These are phyloP conservation scores for Botrytis sinoallii DNA, from an alignment of 2,329 filamentous ascomycete genomes.

Conservation along the genomic window DNA sequence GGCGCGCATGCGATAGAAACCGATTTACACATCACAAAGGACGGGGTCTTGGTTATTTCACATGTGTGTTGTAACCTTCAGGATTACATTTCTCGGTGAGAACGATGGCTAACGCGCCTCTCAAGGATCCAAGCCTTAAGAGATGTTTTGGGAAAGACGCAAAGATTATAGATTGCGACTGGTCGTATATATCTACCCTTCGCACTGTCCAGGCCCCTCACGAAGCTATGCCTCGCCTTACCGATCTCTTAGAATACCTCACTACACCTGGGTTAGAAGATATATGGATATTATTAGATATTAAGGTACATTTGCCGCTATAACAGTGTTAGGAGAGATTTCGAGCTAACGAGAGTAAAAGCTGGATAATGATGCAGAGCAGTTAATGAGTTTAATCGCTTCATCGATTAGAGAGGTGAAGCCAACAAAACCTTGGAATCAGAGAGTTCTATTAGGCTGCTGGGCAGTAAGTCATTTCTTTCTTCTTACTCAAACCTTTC, in stretches of 20 bases:
- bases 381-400: slow-evolving; percentile 68
- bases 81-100: slow-evolving; percentile 1
- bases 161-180: slow-evolving; percentile 72
- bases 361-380: slow-evolving; percentile 66
- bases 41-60: slow-evolving; percentile 80
- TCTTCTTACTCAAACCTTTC: no score
- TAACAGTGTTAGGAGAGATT: background rate
- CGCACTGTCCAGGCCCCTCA: slow-evolving; percentile 65
- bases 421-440: slow-evolving; percentile 59
- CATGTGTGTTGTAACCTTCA: slow-evolving; percentile 53
- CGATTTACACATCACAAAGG: slow-evolving; percentile 78
- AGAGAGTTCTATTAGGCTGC: slow-evolving; percentile 73
- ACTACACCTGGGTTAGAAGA: slow-evolving; percentile 60
- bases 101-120: slow-evolving; percentile 8
- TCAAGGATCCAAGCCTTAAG: slow-evolving; percentile 69
- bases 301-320: slow-evolving; percentile 61
- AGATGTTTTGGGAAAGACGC: slow-evolving; percentile 77
- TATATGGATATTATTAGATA: slow-evolving; percentile 81
- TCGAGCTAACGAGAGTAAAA: slow-evolving; percentile 35
- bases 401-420: slow-evolving; percentile 57
- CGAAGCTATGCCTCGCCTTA: slow-evolving; percentile 68
- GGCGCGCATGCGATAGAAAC: slow-evolving; percentile 84
- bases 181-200: slow-evolving; percentile 67
- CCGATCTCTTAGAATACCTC: slow-evolving; percentile 72
- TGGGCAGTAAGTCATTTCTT: slow-evolving; percentile 61